Conservation (phyloP, 768 basidiomycete genomes). For the Trametes punicea region DNA sequence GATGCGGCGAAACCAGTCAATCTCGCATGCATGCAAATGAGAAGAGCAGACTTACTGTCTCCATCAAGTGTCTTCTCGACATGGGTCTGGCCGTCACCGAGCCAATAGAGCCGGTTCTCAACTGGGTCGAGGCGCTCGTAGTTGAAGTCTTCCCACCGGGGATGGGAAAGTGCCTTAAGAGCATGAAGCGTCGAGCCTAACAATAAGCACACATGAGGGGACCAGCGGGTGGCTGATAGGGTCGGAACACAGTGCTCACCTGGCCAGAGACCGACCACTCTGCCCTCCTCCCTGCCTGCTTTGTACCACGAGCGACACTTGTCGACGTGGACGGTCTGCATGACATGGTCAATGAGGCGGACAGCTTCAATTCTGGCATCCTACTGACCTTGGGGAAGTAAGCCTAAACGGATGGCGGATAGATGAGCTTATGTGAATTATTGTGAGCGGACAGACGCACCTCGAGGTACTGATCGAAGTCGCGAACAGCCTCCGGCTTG, state of each 20-base stretch:
- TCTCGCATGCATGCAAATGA: neutral
- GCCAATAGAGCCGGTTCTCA: conserved; percentile 52
- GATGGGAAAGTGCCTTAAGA: conserved; percentile 42
- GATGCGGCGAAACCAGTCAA: too few species aligned
- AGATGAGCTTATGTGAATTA: neutral
- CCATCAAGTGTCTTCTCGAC: conserved; percentile 41
- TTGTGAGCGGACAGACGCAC: conserved; percentile 29
- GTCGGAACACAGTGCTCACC: too few species aligned
- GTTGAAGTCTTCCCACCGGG: conserved; percentile 61
- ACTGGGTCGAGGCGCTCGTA: conserved; percentile 44
- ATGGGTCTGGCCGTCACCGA: conserved; percentile 56
- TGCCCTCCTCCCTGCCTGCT: conserved; percentile 51
- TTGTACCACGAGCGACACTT: conserved; percentile 65
- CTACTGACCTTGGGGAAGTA: conserved; percentile 44
- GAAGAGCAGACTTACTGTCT: conserved; percentile 21
- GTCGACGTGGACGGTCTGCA: conserved; percentile 53
- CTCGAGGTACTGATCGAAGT: conserved; percentile 60
- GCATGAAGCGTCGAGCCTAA: conserved; percentile 51
- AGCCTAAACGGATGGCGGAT: conserved; percentile 30
- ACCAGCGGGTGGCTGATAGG: too few species aligned
- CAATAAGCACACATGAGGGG: too few species aligned
- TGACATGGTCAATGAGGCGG: neutral
- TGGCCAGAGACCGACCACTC: conserved; percentile 56
- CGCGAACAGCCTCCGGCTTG: conserved; percentile 54
- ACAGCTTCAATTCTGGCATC: neutral